Evolutionary conservation across 768 basidiomycete genomes (phyloP), one percentile per base, ranked within the genome.

Genomic region (Amanita inopinata): DNA sequence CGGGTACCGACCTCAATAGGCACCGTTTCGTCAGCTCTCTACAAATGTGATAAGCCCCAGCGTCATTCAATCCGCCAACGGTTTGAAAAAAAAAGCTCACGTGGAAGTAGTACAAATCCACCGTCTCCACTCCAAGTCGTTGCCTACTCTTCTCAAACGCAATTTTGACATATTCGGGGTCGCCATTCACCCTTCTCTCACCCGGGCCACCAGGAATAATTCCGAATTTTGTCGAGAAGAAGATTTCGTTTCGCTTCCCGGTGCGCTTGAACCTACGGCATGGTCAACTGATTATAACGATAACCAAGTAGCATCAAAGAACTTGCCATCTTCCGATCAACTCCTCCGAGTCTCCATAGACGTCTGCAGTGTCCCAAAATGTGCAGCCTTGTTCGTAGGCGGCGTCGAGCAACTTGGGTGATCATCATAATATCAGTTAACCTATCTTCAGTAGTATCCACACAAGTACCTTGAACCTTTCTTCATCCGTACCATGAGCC

Each of bases 391-490:
- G 45, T 24, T 63, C 64, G 27, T 64, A 55, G 0, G 67, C 69
- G 8, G 63, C 56, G 42, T 72, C 69, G 2, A 74, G 55, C 27
- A 68, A 53, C 64, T 67, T 39, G 4, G 25, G n/a, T n/a, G n/a
- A n/a, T n/a, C n/a, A n/a, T n/a, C n/a, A n/a, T n/a, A n/a, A n/a
- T n/a, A n/a, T n/a, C n/a, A n/a, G n/a, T n/a, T n/a, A n/a, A n/a
- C n/a, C n/a, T n/a, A n/a, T n/a, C n/a, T n/a, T n/a, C n/a, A n/a
- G n/a, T n/a, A n/a, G n/a, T n/a, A n/a, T n/a, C n/a, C n/a, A n/a
- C n/a, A n/a, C n/a, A n/a, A n/a, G 14, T 9, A 77, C 76, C 69
- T 74, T 71, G 50, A 82, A 67, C 1, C 76, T 64, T 40, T 80
- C 75, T 48, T 81, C 76, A 45, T 83, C 78, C 3, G 64, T 46